phyloP scores from a whole-genome alignment of 1,139 yeast genomes.

The Suhomyces yuchorum region DNA sequence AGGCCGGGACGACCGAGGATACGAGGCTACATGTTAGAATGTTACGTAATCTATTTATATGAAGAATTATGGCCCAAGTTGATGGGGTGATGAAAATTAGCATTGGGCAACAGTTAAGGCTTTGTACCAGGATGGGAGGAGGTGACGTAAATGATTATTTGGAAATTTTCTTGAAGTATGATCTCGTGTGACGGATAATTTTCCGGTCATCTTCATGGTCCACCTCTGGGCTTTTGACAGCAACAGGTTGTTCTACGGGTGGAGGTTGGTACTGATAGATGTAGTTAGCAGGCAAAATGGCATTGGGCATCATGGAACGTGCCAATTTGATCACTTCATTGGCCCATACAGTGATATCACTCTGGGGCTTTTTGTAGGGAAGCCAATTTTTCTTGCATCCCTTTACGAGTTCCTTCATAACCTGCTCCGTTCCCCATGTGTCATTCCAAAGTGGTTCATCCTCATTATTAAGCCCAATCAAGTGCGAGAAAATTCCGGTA shows the following conservation, averaged over 20 bases:
- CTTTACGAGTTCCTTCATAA: slow-evolving; percentile 64
- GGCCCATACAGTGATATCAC: slow-evolving; percentile 61
- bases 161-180: slow-evolving; percentile 35
- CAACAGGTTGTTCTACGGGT: slow-evolving; percentile 15
- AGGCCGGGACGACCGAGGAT: slow-evolving; percentile 1
- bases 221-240: slow-evolving; percentile 25
- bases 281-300: slow-evolving; percentile 44
- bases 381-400: slow-evolving; percentile 74
- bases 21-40: background rate
- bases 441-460: slow-evolving; percentile 59
- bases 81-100: background rate
- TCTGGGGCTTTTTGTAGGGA: slow-evolving; percentile 52
- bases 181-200: slow-evolving; percentile 41
- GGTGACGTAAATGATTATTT: background rate
- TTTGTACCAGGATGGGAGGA: background rate
- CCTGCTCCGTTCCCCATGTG: slow-evolving; percentile 63
- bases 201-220: slow-evolving; percentile 37
- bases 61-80: background rate
- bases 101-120: background rate
- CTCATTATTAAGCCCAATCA: slow-evolving; percentile 59
- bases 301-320: slow-evolving; percentile 66
- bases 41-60: slow-evolving; percentile 1
- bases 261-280: slow-evolving; percentile 32
- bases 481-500: slow-evolving; percentile 79
- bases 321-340: slow-evolving; percentile 69